phyloP scores from a whole-genome alignment of 1,139 yeast genomes.

The Yamadazyma dendronema region DNA sequence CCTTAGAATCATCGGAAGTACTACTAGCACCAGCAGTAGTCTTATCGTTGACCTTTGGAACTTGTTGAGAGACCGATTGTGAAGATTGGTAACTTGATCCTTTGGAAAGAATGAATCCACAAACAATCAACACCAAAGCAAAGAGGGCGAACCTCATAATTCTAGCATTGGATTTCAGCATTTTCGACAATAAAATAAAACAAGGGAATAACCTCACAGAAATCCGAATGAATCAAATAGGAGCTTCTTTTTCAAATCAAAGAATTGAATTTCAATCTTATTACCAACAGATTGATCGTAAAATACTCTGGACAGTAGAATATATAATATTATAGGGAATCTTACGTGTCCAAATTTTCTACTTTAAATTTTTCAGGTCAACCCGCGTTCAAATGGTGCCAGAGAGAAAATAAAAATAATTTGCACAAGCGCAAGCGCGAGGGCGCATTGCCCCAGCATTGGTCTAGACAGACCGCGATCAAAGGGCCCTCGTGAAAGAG shows the following conservation, averaged over 20 bases:
- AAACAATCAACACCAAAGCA: conserved; percentile 53
- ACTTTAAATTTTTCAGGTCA: no score
- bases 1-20: conserved; percentile 8
- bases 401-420: no score
- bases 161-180: conserved; percentile 59
- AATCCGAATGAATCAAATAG: background rate
- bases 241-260: background rate
- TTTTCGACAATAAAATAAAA: background rate
- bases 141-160: conserved; percentile 59
- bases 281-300: background rate
- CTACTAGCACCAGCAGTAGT: conserved; percentile 2
- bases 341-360: no score
- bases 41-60: background rate
- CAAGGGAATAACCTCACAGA: background rate
- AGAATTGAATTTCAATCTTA: background rate
- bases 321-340: no score
- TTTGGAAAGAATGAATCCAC: conserved; percentile 60
- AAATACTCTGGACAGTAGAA: background rate
- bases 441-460: no score
- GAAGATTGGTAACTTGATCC: conserved; percentile 41
- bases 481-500: no score
- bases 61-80: conserved; percentile 10
- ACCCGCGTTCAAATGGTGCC: no score
- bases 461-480: no score
- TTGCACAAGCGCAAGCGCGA: no score